Base-by-base conservation (phyloP, 2,329 filamentous ascomycete genomes). In the Furcasterigmium sp. region DNA sequence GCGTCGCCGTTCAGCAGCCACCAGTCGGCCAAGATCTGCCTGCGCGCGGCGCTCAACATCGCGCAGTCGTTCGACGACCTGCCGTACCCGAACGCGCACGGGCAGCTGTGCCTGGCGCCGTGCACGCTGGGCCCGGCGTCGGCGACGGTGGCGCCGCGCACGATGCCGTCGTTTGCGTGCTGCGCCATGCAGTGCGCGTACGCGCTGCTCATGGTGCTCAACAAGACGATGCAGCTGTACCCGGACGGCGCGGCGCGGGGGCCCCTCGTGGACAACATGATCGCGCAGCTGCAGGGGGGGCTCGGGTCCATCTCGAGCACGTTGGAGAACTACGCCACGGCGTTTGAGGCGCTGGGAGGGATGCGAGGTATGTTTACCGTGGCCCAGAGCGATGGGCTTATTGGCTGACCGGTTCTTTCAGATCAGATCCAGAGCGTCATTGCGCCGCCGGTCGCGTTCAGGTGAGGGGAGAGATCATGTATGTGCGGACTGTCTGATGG, bases 11-110 rank as follows among this genome's bases (percentile, higher is more conserved):
- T 73, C 49, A 68, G 56, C 47, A 67, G 60, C 34, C 68, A 72
- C 44, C 60, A 67, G 34, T 75, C 72, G 13, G 65, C 71, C 18
- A 70, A 70, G 50, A 64, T 75, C 46, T 75, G 72, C 51, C 58
- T 75, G 25, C 69, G 67, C 37, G 67, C 71, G 8, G 70, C 72
- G 3, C 60, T 75, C 35, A 69, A 63, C 46, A 75, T 76, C 43
- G 66, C 72, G 2, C 53, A 60, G 40, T 64, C 65, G 11, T 75
- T 75, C 41, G 62, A 69, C 47, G 56, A 59, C 10, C 52, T 76
- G 26, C 70, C 72, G 1, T 72, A 68, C 42, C 72, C 72, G 13
- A 66, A 66, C 41, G 62, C 68, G 51, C 65, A 55, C 19, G 53
- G 62, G 17, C 56, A 60, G 44, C 50, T 56, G 5, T 56, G 56